These are phyloP conservation scores for Boletus pseudopeckii DNA, from an alignment of 768 basidiomycete genomes.

Conservation along the genomic window DNA sequence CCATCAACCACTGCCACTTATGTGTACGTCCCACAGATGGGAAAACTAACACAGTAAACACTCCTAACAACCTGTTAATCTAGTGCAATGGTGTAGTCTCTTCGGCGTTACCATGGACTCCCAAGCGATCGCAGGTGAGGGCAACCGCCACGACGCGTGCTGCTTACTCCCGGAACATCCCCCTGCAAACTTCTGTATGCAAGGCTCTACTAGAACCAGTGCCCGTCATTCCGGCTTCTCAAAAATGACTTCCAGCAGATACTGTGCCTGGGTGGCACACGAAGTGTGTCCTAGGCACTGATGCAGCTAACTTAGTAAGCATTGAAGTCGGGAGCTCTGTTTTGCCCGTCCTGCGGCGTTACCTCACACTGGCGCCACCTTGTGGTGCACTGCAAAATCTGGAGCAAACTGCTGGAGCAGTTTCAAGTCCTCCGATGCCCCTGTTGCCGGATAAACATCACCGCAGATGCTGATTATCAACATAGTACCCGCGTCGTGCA, in stretches of 20 bases:
- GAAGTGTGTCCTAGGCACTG: not conserved
- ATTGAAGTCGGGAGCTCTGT: not conserved
- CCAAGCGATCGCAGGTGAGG: not conserved
- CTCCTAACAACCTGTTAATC: not conserved
- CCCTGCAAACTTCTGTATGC: not conserved
- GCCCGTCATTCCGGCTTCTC: not conserved
- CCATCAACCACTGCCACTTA: not conserved
- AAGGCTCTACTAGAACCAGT: not conserved
- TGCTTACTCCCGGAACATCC: not conserved
- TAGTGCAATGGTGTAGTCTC: too few species aligned
- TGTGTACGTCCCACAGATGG: not conserved
- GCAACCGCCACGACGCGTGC: not conserved
- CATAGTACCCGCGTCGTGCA: not conserved
- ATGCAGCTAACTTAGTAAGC: not conserved
- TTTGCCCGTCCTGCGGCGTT: not conserved
- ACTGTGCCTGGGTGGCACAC: not conserved
- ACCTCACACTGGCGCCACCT: not conserved
- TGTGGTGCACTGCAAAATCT: not conserved
- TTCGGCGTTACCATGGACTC: not conserved
- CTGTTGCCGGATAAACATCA: too few species aligned
- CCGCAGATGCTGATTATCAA: not conserved
- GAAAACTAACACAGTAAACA: not conserved
- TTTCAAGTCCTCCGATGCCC: not conserved
- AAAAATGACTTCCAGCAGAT: not conserved
- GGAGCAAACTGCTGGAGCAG: not conserved